Evolutionary conservation across 1,284 basidiomycete genomes (phyloP).

Genomic region (Ustilago nuda): DNA sequence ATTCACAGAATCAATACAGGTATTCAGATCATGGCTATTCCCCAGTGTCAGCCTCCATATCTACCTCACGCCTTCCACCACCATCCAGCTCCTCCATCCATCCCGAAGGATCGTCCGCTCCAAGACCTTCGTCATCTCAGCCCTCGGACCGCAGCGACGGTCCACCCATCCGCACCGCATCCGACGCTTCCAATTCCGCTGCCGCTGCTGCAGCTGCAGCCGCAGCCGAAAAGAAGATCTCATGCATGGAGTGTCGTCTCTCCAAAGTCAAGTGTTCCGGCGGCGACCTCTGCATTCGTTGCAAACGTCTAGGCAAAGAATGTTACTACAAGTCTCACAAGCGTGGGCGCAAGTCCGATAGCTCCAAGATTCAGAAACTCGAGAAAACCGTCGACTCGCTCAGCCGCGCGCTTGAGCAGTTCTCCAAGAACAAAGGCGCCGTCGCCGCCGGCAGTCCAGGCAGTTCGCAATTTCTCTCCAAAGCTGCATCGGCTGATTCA

Average conservation of each 20-base stretch:
- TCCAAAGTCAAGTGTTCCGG: conserved; percentile 55
- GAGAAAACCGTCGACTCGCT: conserved; percentile 52
- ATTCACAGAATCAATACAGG: conserved; percentile 30
- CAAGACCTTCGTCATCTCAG: conserved; percentile 7
- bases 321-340: conserved; percentile 55
- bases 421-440: conserved; percentile 34
- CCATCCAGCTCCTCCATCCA: conserved; percentile 10
- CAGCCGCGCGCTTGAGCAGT: conserved; percentile 45
- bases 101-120: background rate
- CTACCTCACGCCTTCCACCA: conserved; percentile 11
- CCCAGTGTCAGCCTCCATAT: conserved; percentile 17
- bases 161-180: background rate
- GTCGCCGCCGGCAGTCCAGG: conserved; percentile 10
- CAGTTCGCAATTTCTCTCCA: conserved; percentile 11
- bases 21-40: conserved; percentile 30
- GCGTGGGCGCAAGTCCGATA: conserved; percentile 54
- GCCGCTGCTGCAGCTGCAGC: conserved; percentile 14
- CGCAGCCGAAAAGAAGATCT: conserved; percentile 49
- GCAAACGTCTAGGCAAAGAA: conserved; percentile 42
- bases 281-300: conserved; percentile 42
- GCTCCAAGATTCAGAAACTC: conserved; percentile 53
- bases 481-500: background rate
- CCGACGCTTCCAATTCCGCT: background rate
- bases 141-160: conserved; percentile 12
- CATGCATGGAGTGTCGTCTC: conserved; percentile 52